Percentiles rank a stretch among this genome's conserved stretches.
Evolutionary conservation across 116 monocot genomes (phyloP).

Genomic region (Cymodocea nodosa): DNA sequence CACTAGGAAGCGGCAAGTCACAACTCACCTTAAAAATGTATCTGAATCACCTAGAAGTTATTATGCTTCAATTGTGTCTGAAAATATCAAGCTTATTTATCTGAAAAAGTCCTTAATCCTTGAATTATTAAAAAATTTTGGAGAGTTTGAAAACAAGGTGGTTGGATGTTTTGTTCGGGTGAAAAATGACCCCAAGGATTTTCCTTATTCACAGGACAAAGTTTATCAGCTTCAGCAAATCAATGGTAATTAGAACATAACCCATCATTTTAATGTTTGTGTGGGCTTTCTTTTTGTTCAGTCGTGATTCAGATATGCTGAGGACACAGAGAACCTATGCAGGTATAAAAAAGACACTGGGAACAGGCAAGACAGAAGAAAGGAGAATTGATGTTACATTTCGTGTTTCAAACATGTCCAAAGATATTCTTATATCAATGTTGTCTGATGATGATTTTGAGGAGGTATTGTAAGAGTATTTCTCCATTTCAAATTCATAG

Average conservation of each 20-base stretch:
- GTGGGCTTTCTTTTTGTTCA: neutral
- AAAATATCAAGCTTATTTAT: slow-evolving; percentile 65
- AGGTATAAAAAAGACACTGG: slow-evolving; percentile 46
- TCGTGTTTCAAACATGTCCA: slow-evolving; percentile 33
- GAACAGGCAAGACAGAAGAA: slow-evolving; percentile 43
- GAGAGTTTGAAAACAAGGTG: slow-evolving; percentile 66
- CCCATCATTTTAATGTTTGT: neutral
- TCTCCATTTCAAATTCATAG: neutral
- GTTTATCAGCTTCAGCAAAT: slow-evolving; percentile 52
- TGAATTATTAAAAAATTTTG: slow-evolving; percentile 35
- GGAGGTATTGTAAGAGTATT: slow-evolving; percentile 37
- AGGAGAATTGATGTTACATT: slow-evolving; percentile 39
- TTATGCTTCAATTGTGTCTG: slow-evolving; percentile 38
- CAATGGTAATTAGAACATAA: slow-evolving; percentile 25
- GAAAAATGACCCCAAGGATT: slow-evolving; percentile 49
- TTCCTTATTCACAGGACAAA: slow-evolving; percentile 26
- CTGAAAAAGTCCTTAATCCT: slow-evolving; percentile 50
- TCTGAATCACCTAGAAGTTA: slow-evolving; percentile 18
- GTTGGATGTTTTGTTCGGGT: slow-evolving; percentile 76
- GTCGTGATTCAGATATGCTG: neutral
- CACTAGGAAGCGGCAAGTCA: slow-evolving; percentile 15
- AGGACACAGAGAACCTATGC: neutral
- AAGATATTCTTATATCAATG: slow-evolving; percentile 49
- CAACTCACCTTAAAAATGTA: slow-evolving; percentile 11
- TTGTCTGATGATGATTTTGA: slow-evolving; percentile 73